A percentile compares a stretch with the other conserved stretches of the same genome.
phyloP scores from a whole-genome alignment of 495 filamentous ascomycete genomes.

The Pyrenula aspistea region DNA sequence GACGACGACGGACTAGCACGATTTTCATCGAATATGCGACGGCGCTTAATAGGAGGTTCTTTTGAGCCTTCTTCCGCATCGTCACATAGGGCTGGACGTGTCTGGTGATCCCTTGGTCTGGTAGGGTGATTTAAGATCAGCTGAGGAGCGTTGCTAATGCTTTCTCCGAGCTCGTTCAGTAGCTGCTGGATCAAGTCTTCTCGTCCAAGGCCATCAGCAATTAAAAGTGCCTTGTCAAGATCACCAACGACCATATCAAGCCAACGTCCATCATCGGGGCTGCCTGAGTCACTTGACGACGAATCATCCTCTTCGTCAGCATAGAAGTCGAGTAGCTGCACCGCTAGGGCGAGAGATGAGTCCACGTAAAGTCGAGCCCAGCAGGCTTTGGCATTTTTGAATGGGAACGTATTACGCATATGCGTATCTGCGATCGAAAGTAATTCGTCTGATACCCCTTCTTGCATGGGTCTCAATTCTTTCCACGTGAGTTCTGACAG shows the following conservation, averaged over 20 bases:
- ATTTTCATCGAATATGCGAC: neutral
- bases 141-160: neutral
- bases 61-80: neutral
- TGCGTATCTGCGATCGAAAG: slow-evolving; percentile 36
- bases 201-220: neutral
- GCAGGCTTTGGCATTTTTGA: slow-evolving; percentile 57
- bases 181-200: neutral
- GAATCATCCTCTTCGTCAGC: neutral
- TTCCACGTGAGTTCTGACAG: neutral
- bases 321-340: neutral
- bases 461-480: neutral
- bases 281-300: neutral
- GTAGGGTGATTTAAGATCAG: neutral
- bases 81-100: neutral
- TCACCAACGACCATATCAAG: neutral
- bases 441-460: neutral
- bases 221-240: neutral
- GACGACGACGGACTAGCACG: neutral
- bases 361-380: slow-evolving; percentile 75
- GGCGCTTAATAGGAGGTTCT: neutral
- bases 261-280: neutral
- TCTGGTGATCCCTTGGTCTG: neutral
- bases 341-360: slow-evolving; percentile 38
- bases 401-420: slow-evolving; percentile 58
- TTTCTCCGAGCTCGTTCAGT: slow-evolving; percentile 2